Conservation (phyloP, 305 asterid species). For the Fraxinus albicans region DNA sequence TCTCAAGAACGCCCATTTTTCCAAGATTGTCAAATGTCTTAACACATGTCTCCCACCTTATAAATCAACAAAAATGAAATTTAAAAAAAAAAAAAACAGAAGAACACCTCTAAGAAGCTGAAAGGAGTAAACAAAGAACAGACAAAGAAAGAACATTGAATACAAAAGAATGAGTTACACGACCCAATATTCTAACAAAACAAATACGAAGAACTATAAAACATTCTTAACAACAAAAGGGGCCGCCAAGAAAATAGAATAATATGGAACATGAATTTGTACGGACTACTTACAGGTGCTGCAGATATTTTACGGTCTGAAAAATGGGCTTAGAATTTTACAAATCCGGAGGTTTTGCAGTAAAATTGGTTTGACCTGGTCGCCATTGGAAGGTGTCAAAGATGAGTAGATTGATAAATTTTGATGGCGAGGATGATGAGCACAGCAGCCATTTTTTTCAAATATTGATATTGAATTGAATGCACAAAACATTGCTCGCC, state of each 20-base stretch:
- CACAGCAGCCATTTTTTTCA: slow-evolving; percentile 35
- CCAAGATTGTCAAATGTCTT: slow-evolving; percentile 26
- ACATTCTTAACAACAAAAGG: neutral
- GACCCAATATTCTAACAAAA: slow-evolving; percentile 17
- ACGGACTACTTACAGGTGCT: neutral
- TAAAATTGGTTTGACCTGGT: slow-evolving; percentile 35
- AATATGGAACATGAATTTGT: slow-evolving; percentile 4
- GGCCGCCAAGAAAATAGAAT: slow-evolving; percentile 4
- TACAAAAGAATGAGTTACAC: slow-evolving; percentile 16
- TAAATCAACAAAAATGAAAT: slow-evolving; percentile 12
- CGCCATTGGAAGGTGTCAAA: slow-evolving; percentile 32
- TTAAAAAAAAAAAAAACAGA: neutral
- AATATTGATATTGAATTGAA: slow-evolving; percentile 32
- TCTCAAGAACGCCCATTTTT: slow-evolving; percentile 31
- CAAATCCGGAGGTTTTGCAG: slow-evolving; percentile 10
- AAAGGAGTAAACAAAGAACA: slow-evolving; percentile 18
- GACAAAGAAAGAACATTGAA: slow-evolving; percentile 10
- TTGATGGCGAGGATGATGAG: slow-evolving; percentile 28
- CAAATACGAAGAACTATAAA: slow-evolving; percentile 13
- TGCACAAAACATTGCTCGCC: slow-evolving; percentile 19
- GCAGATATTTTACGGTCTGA: slow-evolving; percentile 15
- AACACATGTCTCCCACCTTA: slow-evolving; percentile 34
- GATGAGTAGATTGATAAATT: slow-evolving; percentile 18
- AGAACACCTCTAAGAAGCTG: slow-evolving; percentile 1
- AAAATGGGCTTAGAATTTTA: slow-evolving; percentile 27